Conservation (phyloP, 352 stramenopile genomes). For the Phytophthora syringae region DNA sequence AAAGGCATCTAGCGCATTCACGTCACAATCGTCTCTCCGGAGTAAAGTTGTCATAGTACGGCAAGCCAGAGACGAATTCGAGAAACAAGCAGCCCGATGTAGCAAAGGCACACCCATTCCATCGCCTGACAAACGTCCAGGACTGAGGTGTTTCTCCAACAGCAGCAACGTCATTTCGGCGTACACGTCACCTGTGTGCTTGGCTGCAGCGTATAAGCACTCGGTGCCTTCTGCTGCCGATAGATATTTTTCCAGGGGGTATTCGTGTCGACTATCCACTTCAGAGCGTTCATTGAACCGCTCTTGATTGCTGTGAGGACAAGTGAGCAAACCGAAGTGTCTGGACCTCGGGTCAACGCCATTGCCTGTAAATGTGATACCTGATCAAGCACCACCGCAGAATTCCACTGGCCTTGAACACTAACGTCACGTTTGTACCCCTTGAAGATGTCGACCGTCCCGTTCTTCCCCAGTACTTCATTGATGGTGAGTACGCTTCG, state of each 20-base stretch:
- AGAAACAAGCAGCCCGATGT: constrained; percentile 59
- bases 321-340: constrained; percentile 10
- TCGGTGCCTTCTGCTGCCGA: constrained; percentile 20
- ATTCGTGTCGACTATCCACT: constrained; percentile 46
- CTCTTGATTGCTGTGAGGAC: constrained; percentile 35
- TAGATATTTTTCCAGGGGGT: constrained; percentile 9
- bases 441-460: neutral
- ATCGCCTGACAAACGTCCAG: constrained; percentile 59
- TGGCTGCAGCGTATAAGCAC: constrained; percentile 24
- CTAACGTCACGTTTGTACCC: neutral
- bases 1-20: constrained; percentile 61
- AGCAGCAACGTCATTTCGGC: constrained; percentile 52
- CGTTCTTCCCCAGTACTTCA: constrained; percentile 1
- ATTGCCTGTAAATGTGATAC: constrained; percentile 46
- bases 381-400: constrained; percentile 36
- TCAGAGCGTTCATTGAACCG: constrained; percentile 43
- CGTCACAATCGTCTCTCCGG: constrained; percentile 31
- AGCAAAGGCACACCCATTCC: constrained; percentile 54
- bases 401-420: constrained; percentile 14
- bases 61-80: constrained; percentile 21
- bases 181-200: constrained; percentile 41
- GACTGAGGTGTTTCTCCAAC: constrained; percentile 31
- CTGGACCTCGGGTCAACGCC: neutral
- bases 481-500: constrained; percentile 30
- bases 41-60: constrained; percentile 40